These are phyloP conservation scores for Heimioporus retisporus DNA, from an alignment of 1,284 basidiomycete species.

Conservation along the genomic window DNA sequence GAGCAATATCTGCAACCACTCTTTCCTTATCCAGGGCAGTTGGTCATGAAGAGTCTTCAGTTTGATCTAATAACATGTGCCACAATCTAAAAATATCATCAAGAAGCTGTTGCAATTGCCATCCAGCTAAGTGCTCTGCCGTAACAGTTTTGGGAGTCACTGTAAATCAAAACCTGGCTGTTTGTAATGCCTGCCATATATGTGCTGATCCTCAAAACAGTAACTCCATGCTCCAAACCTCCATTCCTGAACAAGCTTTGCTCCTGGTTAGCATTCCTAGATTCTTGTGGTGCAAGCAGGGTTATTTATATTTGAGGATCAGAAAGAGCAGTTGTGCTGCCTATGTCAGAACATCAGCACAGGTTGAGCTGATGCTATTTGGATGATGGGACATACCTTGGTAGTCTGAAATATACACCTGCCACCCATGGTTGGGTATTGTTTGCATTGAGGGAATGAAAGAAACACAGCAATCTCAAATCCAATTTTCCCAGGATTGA, in stretches of 20 bases:
- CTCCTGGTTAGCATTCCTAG: neutral
- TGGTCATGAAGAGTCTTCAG: too few relatives aligned
- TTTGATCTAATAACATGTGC: too few relatives aligned
- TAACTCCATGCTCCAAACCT: neutral
- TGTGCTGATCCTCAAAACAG: neutral
- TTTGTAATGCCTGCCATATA: neutral
- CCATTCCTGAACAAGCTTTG: neutral
- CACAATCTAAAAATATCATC: too few relatives aligned
- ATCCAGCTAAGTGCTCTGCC: too few relatives aligned
- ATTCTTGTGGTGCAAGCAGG: neutral
- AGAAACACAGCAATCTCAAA: neutral
- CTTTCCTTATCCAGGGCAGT: too few relatives aligned
- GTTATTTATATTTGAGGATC: slow-evolving; percentile 1
- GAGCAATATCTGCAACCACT: too few relatives aligned
- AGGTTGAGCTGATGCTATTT: neutral
- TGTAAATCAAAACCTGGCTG: neutral
- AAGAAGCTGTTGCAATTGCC: too few relatives aligned
- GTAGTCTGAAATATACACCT: neutral
- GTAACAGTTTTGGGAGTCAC: too few relatives aligned
- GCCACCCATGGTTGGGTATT: neutral
- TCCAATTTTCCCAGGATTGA: neutral
- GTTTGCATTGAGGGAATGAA: neutral
- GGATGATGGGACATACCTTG: neutral
- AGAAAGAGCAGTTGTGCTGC: neutral
- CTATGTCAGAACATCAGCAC: neutral